Evolutionary conservation across 495 filamentous ascomycete genomes (phyloP).

Genomic region (Penicillium paxilli): DNA sequence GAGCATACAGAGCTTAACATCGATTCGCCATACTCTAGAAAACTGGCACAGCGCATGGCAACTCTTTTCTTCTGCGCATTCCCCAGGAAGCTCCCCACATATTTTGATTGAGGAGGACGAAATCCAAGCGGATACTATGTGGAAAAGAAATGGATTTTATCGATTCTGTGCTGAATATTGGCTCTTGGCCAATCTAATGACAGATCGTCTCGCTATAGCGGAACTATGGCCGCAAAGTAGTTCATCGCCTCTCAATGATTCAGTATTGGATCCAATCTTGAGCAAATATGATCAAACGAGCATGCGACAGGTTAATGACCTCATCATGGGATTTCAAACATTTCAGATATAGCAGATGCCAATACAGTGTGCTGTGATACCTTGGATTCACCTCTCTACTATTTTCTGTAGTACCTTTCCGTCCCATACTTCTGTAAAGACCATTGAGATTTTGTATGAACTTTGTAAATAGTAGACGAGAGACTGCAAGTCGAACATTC

Average conservation of each 20-base stretch:
- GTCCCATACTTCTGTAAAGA: no score
- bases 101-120: constrained; percentile 10
- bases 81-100: constrained; percentile 5
- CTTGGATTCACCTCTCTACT: no score
- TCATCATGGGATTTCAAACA: constrained; percentile 20
- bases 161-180: constrained; percentile 21
- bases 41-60: constrained; percentile 23
- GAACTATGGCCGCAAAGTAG: constrained; percentile 2
- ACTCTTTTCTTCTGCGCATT: constrained; percentile 1
- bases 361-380: not conserved
- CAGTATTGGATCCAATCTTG: constrained; percentile 21
- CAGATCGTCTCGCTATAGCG: constrained; percentile 9
- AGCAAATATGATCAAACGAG: constrained; percentile 26
- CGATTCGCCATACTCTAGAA: constrained; percentile 11
- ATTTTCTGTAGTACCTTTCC: no score
- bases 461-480: no score
- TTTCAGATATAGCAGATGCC: constrained; percentile 13
- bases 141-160: constrained; percentile 21
- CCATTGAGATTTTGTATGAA: no score
- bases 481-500: no score
- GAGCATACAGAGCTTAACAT: constrained; percentile 10
- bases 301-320: constrained; percentile 26
- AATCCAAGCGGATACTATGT: constrained; percentile 9
- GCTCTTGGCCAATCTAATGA: constrained; percentile 22
- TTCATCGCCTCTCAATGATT: constrained; percentile 7